Evolutionary conservation across 163 green algal genomes (phyloP).

Genomic region (Chloromonas sp.): DNA sequence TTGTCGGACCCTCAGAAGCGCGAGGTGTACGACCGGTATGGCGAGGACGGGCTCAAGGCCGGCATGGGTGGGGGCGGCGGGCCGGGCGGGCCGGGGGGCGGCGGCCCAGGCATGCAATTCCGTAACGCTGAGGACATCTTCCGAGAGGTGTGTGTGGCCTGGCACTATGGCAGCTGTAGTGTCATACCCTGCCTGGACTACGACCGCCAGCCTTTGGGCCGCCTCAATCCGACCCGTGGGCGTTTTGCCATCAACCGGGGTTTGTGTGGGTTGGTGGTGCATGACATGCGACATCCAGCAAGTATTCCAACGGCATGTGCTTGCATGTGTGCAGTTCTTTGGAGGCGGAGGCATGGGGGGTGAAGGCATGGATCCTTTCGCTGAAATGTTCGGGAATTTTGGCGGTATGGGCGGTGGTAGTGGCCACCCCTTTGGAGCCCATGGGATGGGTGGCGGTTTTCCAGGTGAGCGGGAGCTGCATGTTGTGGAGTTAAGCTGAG

Average conservation of each 20-base stretch:
- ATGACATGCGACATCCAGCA: no score
- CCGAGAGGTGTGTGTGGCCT: constrained; percentile 39
- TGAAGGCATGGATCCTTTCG: constrained; percentile 16
- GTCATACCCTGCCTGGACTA: neutral
- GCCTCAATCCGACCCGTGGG: no score
- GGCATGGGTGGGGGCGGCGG: constrained; percentile 18
- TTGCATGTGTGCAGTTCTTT: constrained; percentile 15
- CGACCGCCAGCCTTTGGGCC: no score
- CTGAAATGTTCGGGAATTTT: constrained; percentile 12
- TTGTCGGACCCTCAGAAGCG: constrained; percentile 81
- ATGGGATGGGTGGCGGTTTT: constrained; percentile 24
- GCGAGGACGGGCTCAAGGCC: constrained; percentile 83
- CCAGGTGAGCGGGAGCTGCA: neutral
- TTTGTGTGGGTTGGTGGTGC: no score
- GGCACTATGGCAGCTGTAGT: neutral
- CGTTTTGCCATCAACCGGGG: no score
- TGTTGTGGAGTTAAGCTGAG: no score
- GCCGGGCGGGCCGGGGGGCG: constrained; percentile 10
- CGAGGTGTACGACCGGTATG: constrained; percentile 57
- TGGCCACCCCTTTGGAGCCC: neutral
- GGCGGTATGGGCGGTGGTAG: no score
- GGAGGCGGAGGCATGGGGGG: constrained; percentile 8
- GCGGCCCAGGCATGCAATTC: constrained; percentile 14
- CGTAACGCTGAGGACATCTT: constrained; percentile 73
- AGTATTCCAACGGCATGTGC: no score